phyloP scores from a whole-genome alignment of 2,329 filamentous ascomycete species.

The Microcyclospora pomicola region DNA sequence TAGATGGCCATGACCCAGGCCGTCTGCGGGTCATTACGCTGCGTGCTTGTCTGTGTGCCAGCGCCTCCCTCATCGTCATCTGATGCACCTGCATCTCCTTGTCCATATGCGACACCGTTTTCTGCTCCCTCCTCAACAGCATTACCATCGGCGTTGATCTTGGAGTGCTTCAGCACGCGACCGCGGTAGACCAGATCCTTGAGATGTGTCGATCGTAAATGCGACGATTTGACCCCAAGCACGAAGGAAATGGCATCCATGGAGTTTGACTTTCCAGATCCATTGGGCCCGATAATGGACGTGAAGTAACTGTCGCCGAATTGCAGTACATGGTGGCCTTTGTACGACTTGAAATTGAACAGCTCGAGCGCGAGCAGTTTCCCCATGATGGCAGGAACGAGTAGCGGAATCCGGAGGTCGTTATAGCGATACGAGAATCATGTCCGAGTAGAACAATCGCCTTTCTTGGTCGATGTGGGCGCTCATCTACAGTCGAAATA shows the following conservation, averaged over 20 bases:
- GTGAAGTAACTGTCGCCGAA: slow-evolving; percentile 99
- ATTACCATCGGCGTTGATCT: slow-evolving; percentile 83
- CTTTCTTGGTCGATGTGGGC: background rate
- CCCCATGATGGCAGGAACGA: slow-evolving; percentile 52
- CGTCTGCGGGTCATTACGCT: slow-evolving; percentile 67
- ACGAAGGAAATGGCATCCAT: slow-evolving; percentile 99
- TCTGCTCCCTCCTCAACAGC: slow-evolving; percentile 36
- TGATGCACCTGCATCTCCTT: slow-evolving; percentile 15
- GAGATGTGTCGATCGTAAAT: slow-evolving; percentile 83
- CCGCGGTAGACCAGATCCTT: slow-evolving; percentile 94
- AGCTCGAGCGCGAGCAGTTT: slow-evolving; percentile 92
- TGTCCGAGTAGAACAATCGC: too few species aligned
- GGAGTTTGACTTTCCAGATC: slow-evolving; percentile 96
- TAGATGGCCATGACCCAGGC: slow-evolving; percentile 99
- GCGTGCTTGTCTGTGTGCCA: slow-evolving; percentile 48
- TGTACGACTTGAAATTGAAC: slow-evolving; percentile 99
- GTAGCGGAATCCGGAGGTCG: background rate
- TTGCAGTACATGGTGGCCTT: slow-evolving; percentile 83
- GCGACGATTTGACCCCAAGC: slow-evolving; percentile 95
- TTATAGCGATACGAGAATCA: too few species aligned
- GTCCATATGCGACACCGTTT: slow-evolving; percentile 43
- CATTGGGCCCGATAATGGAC: slow-evolving; percentile 98
- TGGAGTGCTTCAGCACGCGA: slow-evolving; percentile 79
- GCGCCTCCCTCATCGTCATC: slow-evolving; percentile 33
- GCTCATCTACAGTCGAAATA: too few species aligned